Evolutionary conservation across 2,329 filamentous ascomycete genomes (phyloP), one percentile per base, ranked within the genome.

Genomic region (Aciculosporium take): DNA sequence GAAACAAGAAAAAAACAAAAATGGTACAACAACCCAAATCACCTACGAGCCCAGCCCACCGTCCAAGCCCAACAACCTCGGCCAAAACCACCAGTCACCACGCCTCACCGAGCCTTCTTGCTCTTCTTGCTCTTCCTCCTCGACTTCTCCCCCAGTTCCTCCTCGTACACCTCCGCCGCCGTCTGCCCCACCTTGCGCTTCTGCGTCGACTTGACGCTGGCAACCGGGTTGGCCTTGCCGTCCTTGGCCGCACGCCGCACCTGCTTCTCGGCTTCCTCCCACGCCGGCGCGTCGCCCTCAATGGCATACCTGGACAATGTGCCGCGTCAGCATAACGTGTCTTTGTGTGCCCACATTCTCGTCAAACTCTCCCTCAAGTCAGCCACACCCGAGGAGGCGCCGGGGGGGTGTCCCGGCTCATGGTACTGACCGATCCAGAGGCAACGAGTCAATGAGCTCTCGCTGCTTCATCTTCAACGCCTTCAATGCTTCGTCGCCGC

Each of bases 391-490:
- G n/a, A n/a, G n/a, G n/a, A n/a, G n/a, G n/a, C n/a, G n/a, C n/a
- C n/a, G n/a, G n/a, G n/a, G n/a, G n/a, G n/a, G n/a, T n/a, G n/a
- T n/a, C n/a, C n/a, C n/a, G n/a, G n/a, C n/a, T n/a, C n/a, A n/a
- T n/a, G n/a, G n/a, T n/a, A 50, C 60, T 54, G 50, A 59, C 53
- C 84, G 80, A 54, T 94, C 86, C 40, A 96, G 69, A 34, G 89
- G 88, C 46, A 96, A 66, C 47, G 87, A 82, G 66, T 95, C 84
- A 54, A 96, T 94, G 49, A 96, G 68, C 50, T 85, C 84, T 52
- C 82, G 78, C 61, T 94, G 85, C 63, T 89, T 84, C 60, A 84
- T 79, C 50, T 75, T 76, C 53, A 94, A 66, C 45, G 76, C 77
- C 37, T 68, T 69, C 46, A 86, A 62, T 21, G 84, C 77, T 59